Evolutionary conservation across 306 rosid genomes (phyloP).

Genomic region (Cicer yamashitae): DNA sequence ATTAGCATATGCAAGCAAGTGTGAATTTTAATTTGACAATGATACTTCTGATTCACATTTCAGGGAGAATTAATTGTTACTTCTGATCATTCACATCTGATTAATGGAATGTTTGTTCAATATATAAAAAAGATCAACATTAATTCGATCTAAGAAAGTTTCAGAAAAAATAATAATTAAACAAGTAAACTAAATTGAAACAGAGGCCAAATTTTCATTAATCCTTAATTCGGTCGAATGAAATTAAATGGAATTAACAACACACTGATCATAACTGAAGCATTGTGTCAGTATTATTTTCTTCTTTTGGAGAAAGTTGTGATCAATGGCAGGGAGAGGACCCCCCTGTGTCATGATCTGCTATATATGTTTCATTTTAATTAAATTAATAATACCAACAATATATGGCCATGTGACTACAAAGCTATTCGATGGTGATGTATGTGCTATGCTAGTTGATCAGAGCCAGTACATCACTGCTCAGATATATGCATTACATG

Average conservation of each 20-base stretch:
- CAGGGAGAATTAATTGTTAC: not conserved
- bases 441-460: conserved; percentile 26
- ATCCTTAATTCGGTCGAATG: conserved; percentile 18
- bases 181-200: conserved; percentile 3
- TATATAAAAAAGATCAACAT: not conserved
- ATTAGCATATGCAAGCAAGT: not conserved
- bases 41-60: not conserved
- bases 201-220: not conserved
- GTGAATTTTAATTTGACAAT: not conserved
- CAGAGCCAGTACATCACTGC: conserved; percentile 31
- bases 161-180: not conserved
- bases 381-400: not conserved
- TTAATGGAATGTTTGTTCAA: conserved; percentile 2
- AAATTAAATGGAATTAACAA: conserved; percentile 18
- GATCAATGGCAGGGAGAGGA: conserved; percentile 36
- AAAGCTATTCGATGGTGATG: conserved; percentile 41
- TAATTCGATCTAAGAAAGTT: not conserved
- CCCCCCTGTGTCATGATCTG: conserved; percentile 23
- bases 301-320: conserved; percentile 22
- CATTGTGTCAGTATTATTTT: conserved; percentile 26
- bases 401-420: conserved; percentile 46
- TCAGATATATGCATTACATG: conserved; percentile 30
- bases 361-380: not conserved
- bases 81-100: conserved; percentile 11
- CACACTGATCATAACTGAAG: conserved; percentile 6